Conservation (phyloP, 139 green algal species). For the Chlorella sp. region DNA sequence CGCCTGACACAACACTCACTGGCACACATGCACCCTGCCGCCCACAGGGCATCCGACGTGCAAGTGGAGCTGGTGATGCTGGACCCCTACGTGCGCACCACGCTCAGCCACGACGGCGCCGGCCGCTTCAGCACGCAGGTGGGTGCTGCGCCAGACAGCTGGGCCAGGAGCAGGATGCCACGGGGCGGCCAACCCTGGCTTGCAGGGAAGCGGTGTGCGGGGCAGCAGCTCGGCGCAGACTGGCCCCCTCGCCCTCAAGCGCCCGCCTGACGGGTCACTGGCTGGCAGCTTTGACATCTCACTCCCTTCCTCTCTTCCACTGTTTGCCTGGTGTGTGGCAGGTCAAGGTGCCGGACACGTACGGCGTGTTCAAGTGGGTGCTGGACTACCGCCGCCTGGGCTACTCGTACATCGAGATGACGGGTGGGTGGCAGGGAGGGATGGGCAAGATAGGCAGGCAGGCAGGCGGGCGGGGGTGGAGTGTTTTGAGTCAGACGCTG, state of each 20-base stretch:
- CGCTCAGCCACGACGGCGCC: conserved; percentile 63
- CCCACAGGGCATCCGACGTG: conserved; percentile 76
- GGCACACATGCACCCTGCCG: neutral
- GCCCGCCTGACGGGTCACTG: too few relatives aligned
- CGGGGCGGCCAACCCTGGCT: too few relatives aligned
- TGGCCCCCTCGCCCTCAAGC: too few relatives aligned
- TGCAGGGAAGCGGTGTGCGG: too few relatives aligned
- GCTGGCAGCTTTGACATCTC: too few relatives aligned
- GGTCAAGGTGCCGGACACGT: conserved; percentile 90
- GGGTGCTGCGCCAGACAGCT: too few relatives aligned
- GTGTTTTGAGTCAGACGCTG: too few relatives aligned
- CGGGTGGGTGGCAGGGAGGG: neutral
- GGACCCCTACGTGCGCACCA: conserved; percentile 88
- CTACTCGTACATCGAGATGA: conserved; percentile 76
- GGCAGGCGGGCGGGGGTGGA: too few relatives aligned
- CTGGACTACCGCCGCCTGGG: conserved; percentile 83
- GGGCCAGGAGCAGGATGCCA: too few relatives aligned
- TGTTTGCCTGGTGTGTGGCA: too few relatives aligned
- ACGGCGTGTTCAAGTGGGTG: conserved; percentile 98
- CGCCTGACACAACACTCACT: neutral
- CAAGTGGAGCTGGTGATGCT: conserved; percentile 97
- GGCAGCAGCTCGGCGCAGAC: too few relatives aligned
- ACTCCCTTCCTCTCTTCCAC: too few relatives aligned
- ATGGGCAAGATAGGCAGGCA: neutral
- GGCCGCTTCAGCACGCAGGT: conserved; percentile 38